Percentiles rank a stretch among this genome's conserved stretches.
These are phyloP conservation scores for Canavalia gladiata DNA, from an alignment of 306 rosid species.

Conservation along the genomic window DNA sequence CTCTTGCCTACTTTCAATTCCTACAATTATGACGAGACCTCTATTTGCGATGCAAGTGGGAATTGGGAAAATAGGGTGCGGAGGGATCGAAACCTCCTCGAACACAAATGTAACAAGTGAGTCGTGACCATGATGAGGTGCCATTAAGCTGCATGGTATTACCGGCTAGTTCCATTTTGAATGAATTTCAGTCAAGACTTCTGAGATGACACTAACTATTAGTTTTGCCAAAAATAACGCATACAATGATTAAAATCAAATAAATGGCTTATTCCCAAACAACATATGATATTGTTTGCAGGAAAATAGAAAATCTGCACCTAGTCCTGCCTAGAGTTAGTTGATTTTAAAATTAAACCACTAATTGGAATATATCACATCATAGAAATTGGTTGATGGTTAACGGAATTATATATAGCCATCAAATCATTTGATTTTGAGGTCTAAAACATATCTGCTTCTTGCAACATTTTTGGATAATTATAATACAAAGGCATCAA, in stretches of 20 bases:
- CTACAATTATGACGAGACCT: not conserved
- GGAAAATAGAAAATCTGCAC: no score
- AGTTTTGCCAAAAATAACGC: no score
- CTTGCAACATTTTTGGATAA: slow-evolving; percentile 13
- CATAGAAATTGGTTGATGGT: slow-evolving; percentile 8
- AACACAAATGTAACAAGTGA: no score
- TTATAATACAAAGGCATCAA: slow-evolving; percentile 27
- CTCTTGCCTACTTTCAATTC: not conserved
- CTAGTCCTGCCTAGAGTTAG: not conserved
- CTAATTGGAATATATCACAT: not conserved
- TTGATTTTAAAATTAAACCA: slow-evolving; percentile 32
- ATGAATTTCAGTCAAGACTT: no score
- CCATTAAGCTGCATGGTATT: not conserved
- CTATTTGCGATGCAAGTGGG: no score
- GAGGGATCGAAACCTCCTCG: no score
- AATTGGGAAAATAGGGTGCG: no score
- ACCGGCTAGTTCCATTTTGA: no score
- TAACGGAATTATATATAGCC: slow-evolving; percentile 3
- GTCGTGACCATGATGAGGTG: not conserved
- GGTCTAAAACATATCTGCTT: slow-evolving; percentile 12
- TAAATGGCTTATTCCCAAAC: no score
- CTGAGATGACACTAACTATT: no score
- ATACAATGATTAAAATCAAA: no score
- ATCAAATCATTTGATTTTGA: slow-evolving; percentile 14
- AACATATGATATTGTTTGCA: no score